Evolutionary conservation across 2,329 filamentous ascomycete species (phyloP), one percentile per base, ranked within the genome.

Genomic region (Neocatenulostroma microsporum): DNA sequence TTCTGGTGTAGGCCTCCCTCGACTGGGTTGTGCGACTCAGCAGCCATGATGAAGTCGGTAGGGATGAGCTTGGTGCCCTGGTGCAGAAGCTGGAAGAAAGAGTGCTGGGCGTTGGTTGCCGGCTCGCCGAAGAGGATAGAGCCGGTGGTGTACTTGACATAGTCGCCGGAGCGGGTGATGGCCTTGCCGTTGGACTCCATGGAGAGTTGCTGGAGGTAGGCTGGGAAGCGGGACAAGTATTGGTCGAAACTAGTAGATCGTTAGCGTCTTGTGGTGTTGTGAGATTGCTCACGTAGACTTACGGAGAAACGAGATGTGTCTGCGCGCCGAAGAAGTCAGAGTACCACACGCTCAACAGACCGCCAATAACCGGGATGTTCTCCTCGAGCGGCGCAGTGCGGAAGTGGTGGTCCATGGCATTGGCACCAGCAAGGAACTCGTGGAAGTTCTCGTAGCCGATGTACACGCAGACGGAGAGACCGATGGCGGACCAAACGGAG

Each of bases 131-230:
- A 98, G 46, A 98, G 72, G 60, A 98, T 89, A 37, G 91, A 78
- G 32, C 91, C 89, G 24, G 91, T 98, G 40, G 88, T 95, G 73
- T 98, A 98, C 70, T 94, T 94, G 59, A 94, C 88, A 43, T 93
- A 82, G 47, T 81, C 77, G 24, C 87, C 81, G 40, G 78, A 82
- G 56, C 91, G 85, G 45, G 89, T 94, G 58, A 96, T 87, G 44
- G 84, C 85, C 75, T 98, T 98, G 61, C 91, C 91, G 66, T 98
- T 98, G 44, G 89, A 96, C 73, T 98, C 91, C 91, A 98, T 98
- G 44, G 89, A 96, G 42, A 98, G 74, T 69, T 98, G 91, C 70
- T 98, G 91, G 37, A 98, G 83, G 71, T 98, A 98, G 53, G 91
- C 91, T 24, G 91, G 88, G 81, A 98, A 96, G 51, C 91, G 85